A percentile compares a stretch with the other conserved stretches of the same genome.
Conservation (phyloP, 1,284 basidiomycete species). For the Sutorius eximius region DNA sequence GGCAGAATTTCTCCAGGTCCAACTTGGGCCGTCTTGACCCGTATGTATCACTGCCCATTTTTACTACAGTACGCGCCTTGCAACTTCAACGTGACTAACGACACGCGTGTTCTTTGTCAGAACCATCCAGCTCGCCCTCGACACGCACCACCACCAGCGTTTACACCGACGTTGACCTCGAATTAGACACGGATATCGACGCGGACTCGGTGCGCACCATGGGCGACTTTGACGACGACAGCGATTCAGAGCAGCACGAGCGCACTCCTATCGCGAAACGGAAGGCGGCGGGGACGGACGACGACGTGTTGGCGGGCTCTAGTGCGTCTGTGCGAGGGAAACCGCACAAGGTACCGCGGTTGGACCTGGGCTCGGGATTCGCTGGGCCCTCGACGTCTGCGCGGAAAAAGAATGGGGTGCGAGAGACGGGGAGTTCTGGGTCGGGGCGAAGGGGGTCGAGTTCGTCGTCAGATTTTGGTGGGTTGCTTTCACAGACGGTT, state of each 20-base stretch:
- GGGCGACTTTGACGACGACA: constrained; percentile 17
- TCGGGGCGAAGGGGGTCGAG: not conserved
- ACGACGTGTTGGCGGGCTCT: not conserved
- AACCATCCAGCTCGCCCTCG: constrained; percentile 23
- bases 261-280: constrained; percentile 25
- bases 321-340: constrained; percentile 1
- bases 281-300: constrained; percentile 21
- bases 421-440: too few species aligned
- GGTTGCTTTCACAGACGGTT: constrained; percentile 19
- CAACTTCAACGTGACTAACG: not conserved
- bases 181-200: constrained; percentile 10
- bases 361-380: constrained; percentile 7
- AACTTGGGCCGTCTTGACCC: constrained; percentile 26
- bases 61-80: not conserved
- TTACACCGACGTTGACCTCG: constrained; percentile 18
- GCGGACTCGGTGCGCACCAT: constrained; percentile 9
- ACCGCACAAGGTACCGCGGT: constrained; percentile 21
- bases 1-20: constrained; percentile 25
- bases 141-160: constrained; percentile 7
- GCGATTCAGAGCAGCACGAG: constrained; percentile 4
- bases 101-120: constrained; percentile 9
- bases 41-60: constrained; percentile 18
- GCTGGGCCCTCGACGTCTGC: not conserved
- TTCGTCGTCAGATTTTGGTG: constrained; percentile 14
- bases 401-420: not conserved